A percentile compares a stretch with the other conserved stretches of the same genome.
These are phyloP conservation scores for Beauveria varroae DNA, from an alignment of 2,329 filamentous ascomycete genomes.

Conservation along the genomic window DNA sequence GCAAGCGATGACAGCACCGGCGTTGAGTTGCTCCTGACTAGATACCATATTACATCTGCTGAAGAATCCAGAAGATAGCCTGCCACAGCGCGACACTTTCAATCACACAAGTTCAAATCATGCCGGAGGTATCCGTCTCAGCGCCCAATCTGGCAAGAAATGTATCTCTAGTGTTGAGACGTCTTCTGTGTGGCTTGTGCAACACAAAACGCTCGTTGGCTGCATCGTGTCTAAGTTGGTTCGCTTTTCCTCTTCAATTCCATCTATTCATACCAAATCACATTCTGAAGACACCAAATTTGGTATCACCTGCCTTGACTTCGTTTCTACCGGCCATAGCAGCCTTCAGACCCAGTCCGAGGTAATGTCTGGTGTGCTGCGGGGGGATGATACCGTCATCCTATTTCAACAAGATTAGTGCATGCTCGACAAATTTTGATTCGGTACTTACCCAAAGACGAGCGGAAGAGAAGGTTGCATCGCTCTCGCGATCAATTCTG, in stretches of 20 bases:
- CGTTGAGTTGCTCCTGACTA: constrained; percentile 6
- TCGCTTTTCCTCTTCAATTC: not conserved
- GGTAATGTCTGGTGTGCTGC: constrained; percentile 63
- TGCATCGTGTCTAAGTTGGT: not conserved
- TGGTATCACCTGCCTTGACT: constrained; percentile 53
- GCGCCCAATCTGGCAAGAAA: too few relatives aligned
- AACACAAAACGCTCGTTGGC: not conserved
- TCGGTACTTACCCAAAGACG: constrained; percentile 67
- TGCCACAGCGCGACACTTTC: not conserved
- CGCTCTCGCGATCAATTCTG: constrained; percentile 83
- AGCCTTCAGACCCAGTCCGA: constrained; percentile 65
- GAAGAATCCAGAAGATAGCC: not conserved
- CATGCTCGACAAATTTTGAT: not conserved
- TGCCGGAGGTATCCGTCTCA: too few relatives aligned
- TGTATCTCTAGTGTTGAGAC: not conserved
- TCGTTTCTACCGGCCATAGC: constrained; percentile 62
- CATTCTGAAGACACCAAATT: constrained; percentile 80
- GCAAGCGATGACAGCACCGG: constrained; percentile 1
- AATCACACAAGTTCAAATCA: not conserved
- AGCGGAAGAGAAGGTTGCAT: constrained; percentile 81
- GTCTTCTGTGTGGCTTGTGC: not conserved
- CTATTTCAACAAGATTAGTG: constrained; percentile 25
- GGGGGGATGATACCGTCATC: constrained; percentile 76
- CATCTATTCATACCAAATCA: constrained; percentile 29
- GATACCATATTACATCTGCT: constrained; percentile 2